Evolutionary conservation across 306 rosid genomes (phyloP).

Genomic region (Corylus avellana): DNA sequence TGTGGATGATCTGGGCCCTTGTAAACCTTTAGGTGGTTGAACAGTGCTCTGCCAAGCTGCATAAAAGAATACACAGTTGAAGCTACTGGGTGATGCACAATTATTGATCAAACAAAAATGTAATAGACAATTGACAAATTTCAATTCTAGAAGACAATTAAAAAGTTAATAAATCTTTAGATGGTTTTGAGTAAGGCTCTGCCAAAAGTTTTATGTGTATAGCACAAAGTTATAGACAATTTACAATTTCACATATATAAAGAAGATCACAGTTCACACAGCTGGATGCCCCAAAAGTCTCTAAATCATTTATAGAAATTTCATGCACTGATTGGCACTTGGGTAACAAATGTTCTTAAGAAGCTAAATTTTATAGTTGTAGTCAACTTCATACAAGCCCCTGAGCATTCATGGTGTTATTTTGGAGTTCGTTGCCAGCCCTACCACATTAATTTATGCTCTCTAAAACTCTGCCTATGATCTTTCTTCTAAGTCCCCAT

Average conservation of each 20-base stretch:
- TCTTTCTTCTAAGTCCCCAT: no score
- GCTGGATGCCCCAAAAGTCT: neutral
- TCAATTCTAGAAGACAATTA: neutral
- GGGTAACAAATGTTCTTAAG: no score
- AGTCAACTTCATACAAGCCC: no score
- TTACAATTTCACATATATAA: neutral
- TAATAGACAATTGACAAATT: neutral
- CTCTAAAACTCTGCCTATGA: no score
- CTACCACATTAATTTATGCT: no score
- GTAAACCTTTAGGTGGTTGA: slow-evolving; percentile 93
- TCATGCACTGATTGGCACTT: no score
- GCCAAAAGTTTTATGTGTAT: neutral
- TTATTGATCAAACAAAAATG: slow-evolving; percentile 24
- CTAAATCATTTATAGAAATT: neutral
- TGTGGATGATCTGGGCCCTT: slow-evolving; percentile 91
- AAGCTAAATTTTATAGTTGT: no score
- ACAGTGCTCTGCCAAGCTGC: slow-evolving; percentile 95
- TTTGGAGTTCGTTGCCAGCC: no score
- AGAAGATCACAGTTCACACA: neutral
- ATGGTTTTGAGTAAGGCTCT: neutral
- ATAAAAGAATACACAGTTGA: slow-evolving; percentile 7
- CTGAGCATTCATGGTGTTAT: no score
- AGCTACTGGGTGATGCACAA: neutral
- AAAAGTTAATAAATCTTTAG: neutral
- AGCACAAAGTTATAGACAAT: neutral